Percentiles rank a stretch among this genome's conserved stretches.
phyloP scores from a whole-genome alignment of 768 basidiomycete species.

The Boletus barrowsii region DNA sequence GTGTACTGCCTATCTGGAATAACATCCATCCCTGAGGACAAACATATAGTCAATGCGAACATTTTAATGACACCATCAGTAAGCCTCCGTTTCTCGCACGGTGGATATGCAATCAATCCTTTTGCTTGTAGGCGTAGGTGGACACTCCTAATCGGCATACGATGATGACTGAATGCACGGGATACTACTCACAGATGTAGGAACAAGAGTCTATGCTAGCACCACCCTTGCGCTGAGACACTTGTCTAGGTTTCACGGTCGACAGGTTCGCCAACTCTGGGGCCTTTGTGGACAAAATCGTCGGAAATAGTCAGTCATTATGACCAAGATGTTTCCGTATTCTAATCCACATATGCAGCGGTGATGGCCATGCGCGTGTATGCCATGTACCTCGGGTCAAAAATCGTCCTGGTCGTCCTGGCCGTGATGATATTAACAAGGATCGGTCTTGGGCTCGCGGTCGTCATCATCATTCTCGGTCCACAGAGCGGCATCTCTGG shows the following conservation, averaged over 20 bases:
- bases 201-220: background rate
- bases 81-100: background rate
- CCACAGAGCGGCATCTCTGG: slow-evolving; percentile 17
- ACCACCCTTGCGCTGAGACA: background rate
- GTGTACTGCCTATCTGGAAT: background rate
- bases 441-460: slow-evolving; percentile 7
- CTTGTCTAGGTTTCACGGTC: slow-evolving; percentile 5
- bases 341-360: background rate
- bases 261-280: slow-evolving; percentile 15
- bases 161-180: background rate
- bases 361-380: slow-evolving; percentile 21
- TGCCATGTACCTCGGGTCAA: slow-evolving; percentile 20
- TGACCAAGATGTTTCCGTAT: background rate
- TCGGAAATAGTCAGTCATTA: slow-evolving; percentile 10
- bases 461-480: slow-evolving; percentile 10
- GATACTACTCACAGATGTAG: slow-evolving; percentile 4
- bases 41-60: slow-evolving; percentile 14
- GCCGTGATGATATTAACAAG: slow-evolving; percentile 1
- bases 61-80: slow-evolving; percentile 15
- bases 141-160: background rate
- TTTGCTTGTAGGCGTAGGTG: slow-evolving; percentile 7
- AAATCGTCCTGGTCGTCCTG: slow-evolving; percentile 5
- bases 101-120: background rate
- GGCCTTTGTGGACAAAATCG: slow-evolving; percentile 4
- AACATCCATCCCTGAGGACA: background rate